These are phyloP conservation scores for Amaranthus hypochondriacus DNA, from an alignment of 148 eudicot genomes.

Conservation along the genomic window DNA sequence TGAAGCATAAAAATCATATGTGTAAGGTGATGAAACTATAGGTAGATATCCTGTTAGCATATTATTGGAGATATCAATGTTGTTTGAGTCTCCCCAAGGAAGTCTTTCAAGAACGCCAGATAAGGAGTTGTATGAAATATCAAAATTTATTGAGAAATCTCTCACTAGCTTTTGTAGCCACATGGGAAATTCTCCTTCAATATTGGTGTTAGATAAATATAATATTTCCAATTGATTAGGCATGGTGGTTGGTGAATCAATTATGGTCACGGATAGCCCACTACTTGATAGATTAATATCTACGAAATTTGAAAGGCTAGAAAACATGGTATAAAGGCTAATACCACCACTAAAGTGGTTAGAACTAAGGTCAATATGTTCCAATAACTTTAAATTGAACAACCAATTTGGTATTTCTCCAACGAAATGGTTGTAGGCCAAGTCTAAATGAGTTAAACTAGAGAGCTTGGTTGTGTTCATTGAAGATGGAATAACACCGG, in stretches of 20 bases:
- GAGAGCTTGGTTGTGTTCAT: not conserved
- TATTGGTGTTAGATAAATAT: constrained; percentile 21
- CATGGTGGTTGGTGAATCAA: not conserved
- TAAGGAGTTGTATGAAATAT: constrained; percentile 30
- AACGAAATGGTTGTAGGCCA: not conserved
- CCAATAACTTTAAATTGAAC: not conserved
- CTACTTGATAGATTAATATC: not conserved
- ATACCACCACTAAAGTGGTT: not conserved
- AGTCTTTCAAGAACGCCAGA: constrained; percentile 5
- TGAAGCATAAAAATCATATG: constrained; percentile 4
- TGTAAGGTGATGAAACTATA: constrained; percentile 4
- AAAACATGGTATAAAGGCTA: not conserved
- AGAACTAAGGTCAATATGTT: not conserved
- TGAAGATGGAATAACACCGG: not conserved
- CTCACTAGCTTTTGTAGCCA: constrained; percentile 18
- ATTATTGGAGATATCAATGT: constrained; percentile 24
- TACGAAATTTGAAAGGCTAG: not conserved
- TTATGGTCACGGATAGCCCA: not conserved
- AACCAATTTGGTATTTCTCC: not conserved
- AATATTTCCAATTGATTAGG: constrained; percentile 3
- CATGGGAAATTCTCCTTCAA: constrained; percentile 19
- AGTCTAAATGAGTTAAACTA: not conserved
- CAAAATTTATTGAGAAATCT: not conserved
- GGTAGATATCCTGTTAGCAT: constrained; percentile 33
- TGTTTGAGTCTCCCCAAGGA: not conserved